Conservation (phyloP, 768 basidiomycete species). For the Chiua virens region DNA sequence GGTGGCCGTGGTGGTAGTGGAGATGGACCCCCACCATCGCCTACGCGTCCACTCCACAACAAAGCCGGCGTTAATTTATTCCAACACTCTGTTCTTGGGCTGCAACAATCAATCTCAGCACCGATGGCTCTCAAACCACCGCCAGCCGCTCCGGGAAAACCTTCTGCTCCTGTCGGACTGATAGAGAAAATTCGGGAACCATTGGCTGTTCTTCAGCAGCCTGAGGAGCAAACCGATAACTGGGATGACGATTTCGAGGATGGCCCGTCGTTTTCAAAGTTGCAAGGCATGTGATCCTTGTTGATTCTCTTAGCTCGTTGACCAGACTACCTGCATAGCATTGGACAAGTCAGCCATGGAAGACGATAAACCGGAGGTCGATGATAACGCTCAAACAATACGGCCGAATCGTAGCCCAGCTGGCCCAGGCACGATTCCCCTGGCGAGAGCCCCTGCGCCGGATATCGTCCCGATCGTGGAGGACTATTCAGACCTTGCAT, state of each 20-base stretch:
- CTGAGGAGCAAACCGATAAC: constrained; percentile 89
- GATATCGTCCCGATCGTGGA: constrained; percentile 74
- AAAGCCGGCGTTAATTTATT: constrained; percentile 27
- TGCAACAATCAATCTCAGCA: constrained; percentile 36
- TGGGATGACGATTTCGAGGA: constrained; percentile 99
- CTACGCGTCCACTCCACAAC: constrained; percentile 35
- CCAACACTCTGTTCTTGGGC: constrained; percentile 33
- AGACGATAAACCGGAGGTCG: constrained; percentile 53
- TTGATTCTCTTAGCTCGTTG: neutral
- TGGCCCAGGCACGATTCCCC: constrained; percentile 45
- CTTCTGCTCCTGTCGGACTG: constrained; percentile 28
- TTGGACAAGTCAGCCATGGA: constrained; percentile 60
- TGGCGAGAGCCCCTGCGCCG: constrained; percentile 60
- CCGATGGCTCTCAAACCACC: constrained; percentile 27
- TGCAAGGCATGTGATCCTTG: constrained; percentile 49
- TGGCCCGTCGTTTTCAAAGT: constrained; percentile 83
- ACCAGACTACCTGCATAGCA: constrained; percentile 36
- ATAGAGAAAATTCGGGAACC: constrained; percentile 50
- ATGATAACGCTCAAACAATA: constrained; percentile 82
- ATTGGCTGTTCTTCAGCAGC: constrained; percentile 61
- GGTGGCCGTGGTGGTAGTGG: constrained; percentile 38
- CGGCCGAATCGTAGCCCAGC: constrained; percentile 73
- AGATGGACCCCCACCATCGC: constrained; percentile 46
- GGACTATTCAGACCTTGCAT: constrained; percentile 87
- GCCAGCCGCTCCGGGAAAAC: constrained; percentile 17